These are phyloP conservation scores for Yamadazyma blattariae DNA, from an alignment of 1,139 yeast species.

Conservation along the genomic window DNA sequence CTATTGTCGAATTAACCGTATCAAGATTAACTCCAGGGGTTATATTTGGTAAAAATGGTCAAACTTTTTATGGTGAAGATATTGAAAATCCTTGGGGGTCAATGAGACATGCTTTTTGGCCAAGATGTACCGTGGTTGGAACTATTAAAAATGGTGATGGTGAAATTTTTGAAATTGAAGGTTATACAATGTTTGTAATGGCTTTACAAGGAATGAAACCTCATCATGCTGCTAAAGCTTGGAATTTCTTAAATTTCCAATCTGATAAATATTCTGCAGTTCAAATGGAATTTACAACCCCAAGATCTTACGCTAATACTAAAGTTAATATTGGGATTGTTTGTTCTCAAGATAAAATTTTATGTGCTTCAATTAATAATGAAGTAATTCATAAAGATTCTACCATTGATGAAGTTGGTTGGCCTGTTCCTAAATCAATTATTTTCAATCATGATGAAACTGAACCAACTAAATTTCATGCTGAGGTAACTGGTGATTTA, in stretches of 20 bases:
- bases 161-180: constrained; percentile 35
- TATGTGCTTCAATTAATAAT: constrained; percentile 68
- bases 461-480: constrained; percentile 28
- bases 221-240: constrained; percentile 94
- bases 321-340: constrained; percentile 79
- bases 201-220: constrained; percentile 99
- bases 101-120: constrained; percentile 97
- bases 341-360: constrained; percentile 58
- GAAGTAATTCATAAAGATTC: constrained; percentile 60
- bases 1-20: constrained; percentile 69
- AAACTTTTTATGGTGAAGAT: constrained; percentile 82
- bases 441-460: constrained; percentile 44
- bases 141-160: constrained; percentile 28
- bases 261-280: constrained; percentile 71
- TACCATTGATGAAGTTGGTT: constrained; percentile 74
- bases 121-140: constrained; percentile 74
- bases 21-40: constrained; percentile 73
- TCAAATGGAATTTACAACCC: constrained; percentile 95
- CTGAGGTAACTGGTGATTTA: constrained; percentile 53
- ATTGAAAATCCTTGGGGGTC: constrained; percentile 88
- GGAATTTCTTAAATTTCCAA: constrained; percentile 94
- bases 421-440: constrained; percentile 82
- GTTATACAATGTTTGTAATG: constrained; percentile 84
- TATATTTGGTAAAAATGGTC: constrained; percentile 87
- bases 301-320: constrained; percentile 81